These are phyloP conservation scores for Nannochloropsis oceanica DNA, from an alignment of 108 stramenopile genomes.

Conservation along the genomic window DNA sequence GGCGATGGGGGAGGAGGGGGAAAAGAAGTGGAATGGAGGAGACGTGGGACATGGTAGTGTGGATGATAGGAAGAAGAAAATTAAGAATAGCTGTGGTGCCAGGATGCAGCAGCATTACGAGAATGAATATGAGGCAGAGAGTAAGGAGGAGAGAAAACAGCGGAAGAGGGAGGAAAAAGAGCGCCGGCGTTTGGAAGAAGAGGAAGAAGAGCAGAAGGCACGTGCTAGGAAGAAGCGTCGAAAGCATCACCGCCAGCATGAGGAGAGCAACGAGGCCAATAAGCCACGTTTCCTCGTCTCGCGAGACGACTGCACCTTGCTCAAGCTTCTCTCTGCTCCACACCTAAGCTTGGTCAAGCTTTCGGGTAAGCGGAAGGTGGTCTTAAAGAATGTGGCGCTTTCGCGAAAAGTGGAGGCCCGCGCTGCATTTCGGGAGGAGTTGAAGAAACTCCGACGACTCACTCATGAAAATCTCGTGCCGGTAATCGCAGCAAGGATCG, in stretches of 20 bases:
- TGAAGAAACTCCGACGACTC: background rate
- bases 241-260: background rate
- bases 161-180: background rate
- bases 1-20: background rate
- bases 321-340: background rate
- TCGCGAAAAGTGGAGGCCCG: background rate
- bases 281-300: background rate
- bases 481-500: background rate
- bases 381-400: background rate
- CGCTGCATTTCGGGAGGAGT: background rate
- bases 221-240: background rate
- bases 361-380: background rate
- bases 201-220: background rate
- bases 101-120: background rate
- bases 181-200: background rate
- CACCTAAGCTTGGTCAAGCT: background rate
- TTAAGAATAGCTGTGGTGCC: background rate
- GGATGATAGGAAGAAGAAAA: background rate
- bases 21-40: background rate
- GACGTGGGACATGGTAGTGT: background rate
- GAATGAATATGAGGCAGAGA: background rate
- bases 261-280: background rate
- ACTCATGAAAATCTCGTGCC: background rate
- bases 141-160: background rate
- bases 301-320: background rate